These are phyloP conservation scores for Barnettozyma salicaria DNA, from an alignment of 805 yeast genomes.

Conservation along the genomic window DNA sequence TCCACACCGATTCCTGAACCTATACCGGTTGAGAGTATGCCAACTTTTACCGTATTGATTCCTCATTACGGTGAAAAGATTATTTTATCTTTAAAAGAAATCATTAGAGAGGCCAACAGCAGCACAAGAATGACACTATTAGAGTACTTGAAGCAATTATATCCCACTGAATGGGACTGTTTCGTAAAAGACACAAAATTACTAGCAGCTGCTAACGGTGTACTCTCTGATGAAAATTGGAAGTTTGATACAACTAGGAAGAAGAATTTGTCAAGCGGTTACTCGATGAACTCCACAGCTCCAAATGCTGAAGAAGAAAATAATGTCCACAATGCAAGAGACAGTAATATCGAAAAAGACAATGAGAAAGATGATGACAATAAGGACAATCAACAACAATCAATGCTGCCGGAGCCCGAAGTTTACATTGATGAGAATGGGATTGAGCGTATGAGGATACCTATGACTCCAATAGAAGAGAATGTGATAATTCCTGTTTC, in stretches of 20 bases:
- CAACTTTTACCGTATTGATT: slow-evolving; percentile 74
- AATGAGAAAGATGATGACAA: slow-evolving; percentile 1
- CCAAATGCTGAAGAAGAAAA: slow-evolving; percentile 2
- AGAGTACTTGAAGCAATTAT: slow-evolving; percentile 70
- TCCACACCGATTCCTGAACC: slow-evolving; percentile 82
- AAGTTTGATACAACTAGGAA: slow-evolving; percentile 21
- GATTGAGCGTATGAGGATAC: slow-evolving; percentile 7
- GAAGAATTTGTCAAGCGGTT: slow-evolving; percentile 2
- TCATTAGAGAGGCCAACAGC: slow-evolving; percentile 60
- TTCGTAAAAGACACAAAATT: slow-evolving; percentile 74
- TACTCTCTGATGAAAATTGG: slow-evolving; percentile 21
- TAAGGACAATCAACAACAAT: no score
- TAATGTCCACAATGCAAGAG: neutral
- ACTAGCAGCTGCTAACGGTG: slow-evolving; percentile 49
- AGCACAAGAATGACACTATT: slow-evolving; percentile 70
- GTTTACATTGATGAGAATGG: neutral
- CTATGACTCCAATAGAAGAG: slow-evolving; percentile 9
- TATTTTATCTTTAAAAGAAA: slow-evolving; percentile 64
- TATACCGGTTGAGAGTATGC: slow-evolving; percentile 62
- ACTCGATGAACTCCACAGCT: slow-evolving; percentile 1
- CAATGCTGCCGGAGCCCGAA: slow-evolving; percentile 12
- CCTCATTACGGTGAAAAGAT: slow-evolving; percentile 89
- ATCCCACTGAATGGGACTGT: slow-evolving; percentile 72
- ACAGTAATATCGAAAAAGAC: slow-evolving; percentile 9
- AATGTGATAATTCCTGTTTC: slow-evolving; percentile 32